Percentiles rank a stretch among this genome's conserved stretches.
phyloP scores from a whole-genome alignment of 2,329 filamentous ascomycete species.

The Venturia oleaginea region DNA sequence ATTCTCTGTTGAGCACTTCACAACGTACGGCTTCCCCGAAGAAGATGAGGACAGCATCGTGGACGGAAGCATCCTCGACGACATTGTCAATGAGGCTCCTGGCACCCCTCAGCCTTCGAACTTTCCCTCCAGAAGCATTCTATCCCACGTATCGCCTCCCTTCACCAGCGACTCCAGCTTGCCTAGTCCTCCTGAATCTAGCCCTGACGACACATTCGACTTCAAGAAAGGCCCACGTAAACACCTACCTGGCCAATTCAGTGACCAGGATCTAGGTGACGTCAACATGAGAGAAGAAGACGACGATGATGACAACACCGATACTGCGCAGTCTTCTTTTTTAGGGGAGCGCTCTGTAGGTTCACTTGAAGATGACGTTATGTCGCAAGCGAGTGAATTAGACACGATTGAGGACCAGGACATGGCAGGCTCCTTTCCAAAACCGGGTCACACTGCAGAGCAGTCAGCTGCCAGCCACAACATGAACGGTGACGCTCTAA shows the following conservation, averaged over 20 bases:
- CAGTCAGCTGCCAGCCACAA: constrained; percentile 37
- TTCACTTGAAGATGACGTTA: constrained; percentile 51
- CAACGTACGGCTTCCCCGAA: constrained; percentile 83
- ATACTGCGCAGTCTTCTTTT: constrained; percentile 67
- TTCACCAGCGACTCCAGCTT: constrained; percentile 23
- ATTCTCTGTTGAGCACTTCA: constrained; percentile 93
- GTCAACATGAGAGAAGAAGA: constrained; percentile 37
- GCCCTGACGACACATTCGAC: constrained; percentile 46
- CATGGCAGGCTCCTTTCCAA: constrained; percentile 69
- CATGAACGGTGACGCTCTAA: constrained; percentile 21
- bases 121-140: neutral
- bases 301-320: constrained; percentile 13
- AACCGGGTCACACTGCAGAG: constrained; percentile 69
- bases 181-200: constrained; percentile 33
- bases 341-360: constrained; percentile 86
- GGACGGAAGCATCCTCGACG: constrained; percentile 33
- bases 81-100: neutral
- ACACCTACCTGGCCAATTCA: constrained; percentile 72
- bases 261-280: constrained; percentile 46
- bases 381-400: constrained; percentile 57
- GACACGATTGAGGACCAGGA: constrained; percentile 61
- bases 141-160: constrained; percentile 18
- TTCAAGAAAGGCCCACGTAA: constrained; percentile 44
- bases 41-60: constrained; percentile 60
- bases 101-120: constrained; percentile 20